phyloP scores from a whole-genome alignment of 1,139 yeast genomes.

The Yamadazyma pseudoaaseri region DNA sequence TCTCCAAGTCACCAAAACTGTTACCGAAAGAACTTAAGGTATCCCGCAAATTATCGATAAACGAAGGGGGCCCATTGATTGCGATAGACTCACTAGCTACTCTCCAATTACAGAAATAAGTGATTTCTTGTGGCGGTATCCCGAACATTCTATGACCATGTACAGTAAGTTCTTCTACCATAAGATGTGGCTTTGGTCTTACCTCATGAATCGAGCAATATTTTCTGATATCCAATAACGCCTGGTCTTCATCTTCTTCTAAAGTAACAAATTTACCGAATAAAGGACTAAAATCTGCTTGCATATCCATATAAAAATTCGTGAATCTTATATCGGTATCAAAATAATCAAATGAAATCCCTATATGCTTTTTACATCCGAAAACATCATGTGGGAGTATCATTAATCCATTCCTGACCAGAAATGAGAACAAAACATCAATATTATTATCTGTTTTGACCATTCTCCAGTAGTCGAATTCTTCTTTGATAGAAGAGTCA shows the following conservation, averaged over 20 bases:
- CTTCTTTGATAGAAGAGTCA: conserved; percentile 12
- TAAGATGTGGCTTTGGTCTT: conserved; percentile 27
- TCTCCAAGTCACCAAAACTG: conserved; percentile 73
- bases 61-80: conserved; percentile 51
- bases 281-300: conserved; percentile 55
- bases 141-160: conserved; percentile 95
- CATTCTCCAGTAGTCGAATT: conserved; percentile 37
- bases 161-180: conserved; percentile 61
- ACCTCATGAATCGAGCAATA: conserved; percentile 18
- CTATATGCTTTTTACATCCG: conserved; percentile 60
- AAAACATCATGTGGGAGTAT: conserved; percentile 74
- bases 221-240: conserved; percentile 24
- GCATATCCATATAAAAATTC: conserved; percentile 89
- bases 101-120: conserved; percentile 90
- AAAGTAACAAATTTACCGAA: conserved; percentile 30
- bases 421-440: conserved; percentile 72
- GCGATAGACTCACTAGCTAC: conserved; percentile 61
- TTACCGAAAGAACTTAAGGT: conserved; percentile 51
- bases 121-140: conserved; percentile 81
- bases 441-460: conserved; percentile 66
- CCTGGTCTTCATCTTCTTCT: conserved; percentile 17
- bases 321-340: conserved; percentile 82
- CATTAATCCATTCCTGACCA: conserved; percentile 66
- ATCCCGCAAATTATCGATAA: conserved; percentile 45
- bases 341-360: conserved; percentile 61